These are phyloP conservation scores for Veloboletus limbatus DNA, from an alignment of 1,284 basidiomycete species.

Conservation along the genomic window DNA sequence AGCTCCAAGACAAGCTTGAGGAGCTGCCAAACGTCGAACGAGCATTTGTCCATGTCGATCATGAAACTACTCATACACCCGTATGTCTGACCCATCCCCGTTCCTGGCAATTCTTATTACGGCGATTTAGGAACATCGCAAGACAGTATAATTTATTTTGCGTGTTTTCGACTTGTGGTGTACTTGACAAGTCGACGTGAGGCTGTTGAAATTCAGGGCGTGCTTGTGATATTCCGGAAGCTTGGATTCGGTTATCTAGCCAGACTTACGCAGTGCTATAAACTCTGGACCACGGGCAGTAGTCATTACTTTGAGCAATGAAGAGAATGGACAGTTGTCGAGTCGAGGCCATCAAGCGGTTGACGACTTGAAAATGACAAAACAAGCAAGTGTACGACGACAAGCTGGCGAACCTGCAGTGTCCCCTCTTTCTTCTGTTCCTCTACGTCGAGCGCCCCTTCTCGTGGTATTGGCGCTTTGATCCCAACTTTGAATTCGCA, in stretches of 20 bases:
- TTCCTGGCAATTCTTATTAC: not conserved
- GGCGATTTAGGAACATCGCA: constrained; percentile 33
- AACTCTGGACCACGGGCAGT: no score
- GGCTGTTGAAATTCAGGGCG: constrained; percentile 10
- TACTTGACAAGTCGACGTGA: not conserved
- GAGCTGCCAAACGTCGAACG: constrained; percentile 87
- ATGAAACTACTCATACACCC: constrained; percentile 85
- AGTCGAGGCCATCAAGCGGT: constrained; percentile 12
- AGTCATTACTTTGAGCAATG: not conserved
- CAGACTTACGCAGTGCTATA: not conserved
- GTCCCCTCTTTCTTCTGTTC: constrained; percentile 5
- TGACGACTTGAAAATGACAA: constrained; percentile 34
- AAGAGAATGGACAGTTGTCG: constrained; percentile 8
- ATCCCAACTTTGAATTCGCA: constrained; percentile 8
- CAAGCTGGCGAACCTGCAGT: constrained; percentile 6
- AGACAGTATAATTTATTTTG: constrained; percentile 17
- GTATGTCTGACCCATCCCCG: constrained; percentile 40
- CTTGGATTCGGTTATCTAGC: no score
- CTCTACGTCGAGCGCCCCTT: constrained; percentile 8
- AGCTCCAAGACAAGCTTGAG: constrained; percentile 93
- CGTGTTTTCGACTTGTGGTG: not conserved
- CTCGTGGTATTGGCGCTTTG: constrained; percentile 2
- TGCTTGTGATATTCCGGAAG: no score
- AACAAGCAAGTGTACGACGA: constrained; percentile 25
- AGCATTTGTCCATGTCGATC: constrained; percentile 92